Base-by-base conservation (phyloP, 2,329 filamentous ascomycete species). In the Clarireedia homoeocarpa region DNA sequence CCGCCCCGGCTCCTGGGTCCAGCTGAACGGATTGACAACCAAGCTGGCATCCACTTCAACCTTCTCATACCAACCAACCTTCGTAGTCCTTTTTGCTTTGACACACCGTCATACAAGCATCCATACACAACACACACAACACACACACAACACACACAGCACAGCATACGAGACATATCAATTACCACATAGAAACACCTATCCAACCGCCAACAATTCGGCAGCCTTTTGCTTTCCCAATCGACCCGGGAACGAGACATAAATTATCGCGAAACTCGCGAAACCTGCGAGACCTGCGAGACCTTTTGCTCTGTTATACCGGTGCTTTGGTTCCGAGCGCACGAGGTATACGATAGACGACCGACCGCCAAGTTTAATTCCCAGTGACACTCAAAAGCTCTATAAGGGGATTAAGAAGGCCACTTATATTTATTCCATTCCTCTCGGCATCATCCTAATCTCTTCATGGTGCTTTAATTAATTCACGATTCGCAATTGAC, bases 311-410 rank as follows among this genome's bases (percentile, higher is more conserved):
- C 39, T 20, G 49, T 26, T 38, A 51, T 55, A 55, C 53, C 53
- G 47, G 53, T 55, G 24, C 53, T 44, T 39, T 51, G 53, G 53
- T 51, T 55, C 53, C 53, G 53, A 55, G 23, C 47, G 38, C 53
- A 55, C 47, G 53, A 55, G 47, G 47, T 38, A 12, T 38, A 38
- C 30, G 30, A 34, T 12, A 34, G 30, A 34, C 30, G 30, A 34
- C 30, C 39, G 47, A 55, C 51, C 53, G 26, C 51, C 51, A 54
- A 36, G 44, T 26, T 55, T 55, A 51, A 45, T 44, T 55, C 15
- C 5, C 7, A 50, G 53, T 38, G 4, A 54, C 20, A 49, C 17
- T 12, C 6, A 45, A n/a, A n/a, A 17, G 27, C 36, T 45, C 47
- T 45, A 45, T 20, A 51, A 51, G 53, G 53, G 51, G 47, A 51